Evolutionary conservation across 1,139 yeast species (phyloP).

Genomic region (Nakaseomyces nivariensis): DNA sequence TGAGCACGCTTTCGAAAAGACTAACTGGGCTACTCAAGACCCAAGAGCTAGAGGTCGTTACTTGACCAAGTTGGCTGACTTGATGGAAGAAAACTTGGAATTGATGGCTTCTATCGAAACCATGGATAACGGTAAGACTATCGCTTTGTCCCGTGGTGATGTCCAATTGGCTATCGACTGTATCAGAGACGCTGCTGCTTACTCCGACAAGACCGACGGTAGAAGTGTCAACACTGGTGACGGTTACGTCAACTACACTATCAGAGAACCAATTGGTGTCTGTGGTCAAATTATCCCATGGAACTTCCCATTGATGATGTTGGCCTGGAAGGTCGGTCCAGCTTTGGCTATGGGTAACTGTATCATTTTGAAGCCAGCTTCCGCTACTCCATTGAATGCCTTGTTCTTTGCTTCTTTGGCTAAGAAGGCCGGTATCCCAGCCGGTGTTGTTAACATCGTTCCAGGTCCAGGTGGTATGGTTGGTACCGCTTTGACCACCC

Average conservation of each 20-base stretch:
- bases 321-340: conserved; percentile 74
- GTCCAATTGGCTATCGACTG: conserved; percentile 46
- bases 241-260: conserved; percentile 50
- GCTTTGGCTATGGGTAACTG: conserved; percentile 77
- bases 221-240: conserved; percentile 54
- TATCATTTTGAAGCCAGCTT: conserved; percentile 65
- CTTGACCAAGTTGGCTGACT: conserved; percentile 43
- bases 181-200: conserved; percentile 68
- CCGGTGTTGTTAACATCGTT: conserved; percentile 68
- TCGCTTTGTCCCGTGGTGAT: conserved; percentile 40
- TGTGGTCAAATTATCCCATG: conserved; percentile 87
- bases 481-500: conserved; percentile 63
- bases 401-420: conserved; percentile 52
- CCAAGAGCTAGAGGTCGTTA: conserved; percentile 38
- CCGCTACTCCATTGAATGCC: conserved; percentile 70
- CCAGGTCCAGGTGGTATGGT: conserved; percentile 68
- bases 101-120: conserved; percentile 48
- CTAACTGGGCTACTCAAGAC: conserved; percentile 34
- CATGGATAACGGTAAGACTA: conserved; percentile 53
- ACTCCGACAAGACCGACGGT: conserved; percentile 75
- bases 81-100: conserved; percentile 41
- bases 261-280: conserved; percentile 72
- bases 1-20: conserved; percentile 42
- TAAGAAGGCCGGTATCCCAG: conserved; percentile 66
- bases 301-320: conserved; percentile 80